Evolutionary conservation across 352 stramenopile species (phyloP), one percentile per base, ranked within the genome.

Genomic region (Phytophthora crassamura): DNA sequence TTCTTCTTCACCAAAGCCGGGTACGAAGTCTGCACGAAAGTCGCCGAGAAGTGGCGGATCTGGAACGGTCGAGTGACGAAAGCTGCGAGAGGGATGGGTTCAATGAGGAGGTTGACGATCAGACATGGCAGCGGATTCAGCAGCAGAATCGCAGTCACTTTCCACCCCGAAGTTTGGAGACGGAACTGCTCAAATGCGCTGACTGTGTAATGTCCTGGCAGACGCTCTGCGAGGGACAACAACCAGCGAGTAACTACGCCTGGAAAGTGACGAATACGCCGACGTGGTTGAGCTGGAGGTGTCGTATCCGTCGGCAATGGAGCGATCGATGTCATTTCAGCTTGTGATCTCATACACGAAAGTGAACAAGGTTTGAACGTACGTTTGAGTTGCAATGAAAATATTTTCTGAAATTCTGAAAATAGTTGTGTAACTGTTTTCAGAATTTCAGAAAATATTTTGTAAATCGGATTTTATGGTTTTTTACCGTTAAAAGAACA

Each of bases 81-180:
- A 71, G 1, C 55, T 5, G 34, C 53, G 2, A 74, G 38, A 1
- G 64, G 69, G 3, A 77, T 68, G 7, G 33, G 47, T 38, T 77
- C 64, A 2, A 70, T 36, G 4, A 63, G n/a, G 12, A 77, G 16
- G 12, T 72, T 67, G 33, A 67, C n/a, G 12, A 56, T 11, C 5
- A 77, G 35, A 12, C 61, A 60, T 7, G 69, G 69, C 15, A 71
- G 16, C 4, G 69, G 59, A 14, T 43, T 38, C 12, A 67, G 33
- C 3, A 47, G 8, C 18, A 67, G 14, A 14, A 48, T 40, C 1
- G 11, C 22, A 10, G 35, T 4, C 20, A 54, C 22, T 8, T 39
- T 15, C 11, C 34, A 7, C 3, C 12, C 4, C 10, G n/a, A 33
- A 9, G 45, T 58, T 20, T 48, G n/a, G 11, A 30, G 25, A 15